Percentiles rank a stretch among this genome's conserved stretches.
Conservation (phyloP, 257 asterid genomes). For the Cinchona pubescens region DNA sequence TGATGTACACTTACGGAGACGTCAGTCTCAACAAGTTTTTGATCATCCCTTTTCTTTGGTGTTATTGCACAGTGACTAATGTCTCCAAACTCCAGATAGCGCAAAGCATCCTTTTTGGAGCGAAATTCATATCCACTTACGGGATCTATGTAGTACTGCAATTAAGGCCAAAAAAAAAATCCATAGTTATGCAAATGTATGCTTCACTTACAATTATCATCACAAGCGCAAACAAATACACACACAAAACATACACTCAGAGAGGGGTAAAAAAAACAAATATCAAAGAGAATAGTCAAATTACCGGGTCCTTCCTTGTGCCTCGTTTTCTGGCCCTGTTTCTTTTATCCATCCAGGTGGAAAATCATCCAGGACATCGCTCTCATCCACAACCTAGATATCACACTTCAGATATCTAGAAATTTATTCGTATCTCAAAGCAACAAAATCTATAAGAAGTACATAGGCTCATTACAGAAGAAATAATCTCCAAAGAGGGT, state of each 20-base stretch:
- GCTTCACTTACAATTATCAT: neutral
- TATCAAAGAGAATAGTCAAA: conserved; percentile 4
- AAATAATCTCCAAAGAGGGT: conserved; percentile 15
- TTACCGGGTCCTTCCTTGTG: conserved; percentile 57
- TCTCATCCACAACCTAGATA: conserved; percentile 24
- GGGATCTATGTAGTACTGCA: conserved; percentile 70
- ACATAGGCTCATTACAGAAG: conserved; percentile 9
- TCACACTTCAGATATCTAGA: conserved; percentile 9
- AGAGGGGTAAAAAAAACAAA: neutral
- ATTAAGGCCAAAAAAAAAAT: conserved; percentile 11
- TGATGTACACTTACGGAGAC: conserved; percentile 37
- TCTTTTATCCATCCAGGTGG: conserved; percentile 80
- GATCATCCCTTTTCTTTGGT: conserved; percentile 40
- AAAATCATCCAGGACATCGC: conserved; percentile 37
- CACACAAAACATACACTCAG: neutral
- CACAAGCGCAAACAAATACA: neutral
- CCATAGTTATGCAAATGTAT: neutral
- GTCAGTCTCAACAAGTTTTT: conserved; percentile 1
- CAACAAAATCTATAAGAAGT: neutral
- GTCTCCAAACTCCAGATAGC: conserved; percentile 56
- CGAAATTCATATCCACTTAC: conserved; percentile 51
- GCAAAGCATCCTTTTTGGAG: conserved; percentile 59
- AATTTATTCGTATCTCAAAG: neutral
- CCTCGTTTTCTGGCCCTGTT: conserved; percentile 42
- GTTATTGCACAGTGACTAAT: conserved; percentile 40